phyloP scores from a whole-genome alignment of 352 stramenopile species.

The Globisporangium middletonii region DNA sequence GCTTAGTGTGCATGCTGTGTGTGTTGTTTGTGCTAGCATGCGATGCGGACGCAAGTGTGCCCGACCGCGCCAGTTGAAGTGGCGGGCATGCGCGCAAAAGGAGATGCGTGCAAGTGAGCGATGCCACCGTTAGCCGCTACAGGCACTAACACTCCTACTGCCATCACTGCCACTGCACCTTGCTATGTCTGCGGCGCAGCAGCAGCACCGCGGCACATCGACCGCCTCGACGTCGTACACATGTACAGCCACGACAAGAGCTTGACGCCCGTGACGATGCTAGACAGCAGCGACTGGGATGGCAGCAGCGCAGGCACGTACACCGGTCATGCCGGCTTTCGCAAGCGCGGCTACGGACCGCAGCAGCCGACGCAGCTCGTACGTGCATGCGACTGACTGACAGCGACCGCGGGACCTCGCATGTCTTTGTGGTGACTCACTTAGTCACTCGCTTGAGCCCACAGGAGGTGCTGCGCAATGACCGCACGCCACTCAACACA shows the following conservation, averaged over 20 bases:
- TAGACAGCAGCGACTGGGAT: conserved; percentile 41
- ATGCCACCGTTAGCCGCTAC: not conserved
- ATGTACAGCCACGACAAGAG: conserved; percentile 8
- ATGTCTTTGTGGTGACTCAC: conserved; percentile 5
- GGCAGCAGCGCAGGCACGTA: not conserved
- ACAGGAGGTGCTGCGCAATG: conserved; percentile 58
- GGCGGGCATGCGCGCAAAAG: too few species aligned
- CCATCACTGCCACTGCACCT: not conserved
- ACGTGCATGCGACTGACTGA: not conserved
- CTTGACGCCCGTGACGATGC: conserved; percentile 13
- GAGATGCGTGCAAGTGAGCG: too few species aligned
- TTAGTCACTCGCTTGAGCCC: not conserved
- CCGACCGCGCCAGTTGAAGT: too few species aligned
- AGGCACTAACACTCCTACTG: not conserved
- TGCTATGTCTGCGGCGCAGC: not conserved
- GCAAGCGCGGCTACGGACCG: conserved; percentile 42
- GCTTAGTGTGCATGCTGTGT: not conserved
- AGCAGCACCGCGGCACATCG: conserved; percentile 1
- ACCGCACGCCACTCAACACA: conserved; percentile 76
- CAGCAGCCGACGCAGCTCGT: conserved; percentile 34
- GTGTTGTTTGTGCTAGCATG: not conserved
- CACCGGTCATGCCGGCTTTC: conserved; percentile 18
- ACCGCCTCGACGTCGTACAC: conserved; percentile 6
- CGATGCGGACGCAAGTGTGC: not conserved
- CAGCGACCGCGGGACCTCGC: not conserved